Evolutionary conservation across 305 asterid genomes (phyloP).

Genomic region (Solanum hybrid): DNA sequence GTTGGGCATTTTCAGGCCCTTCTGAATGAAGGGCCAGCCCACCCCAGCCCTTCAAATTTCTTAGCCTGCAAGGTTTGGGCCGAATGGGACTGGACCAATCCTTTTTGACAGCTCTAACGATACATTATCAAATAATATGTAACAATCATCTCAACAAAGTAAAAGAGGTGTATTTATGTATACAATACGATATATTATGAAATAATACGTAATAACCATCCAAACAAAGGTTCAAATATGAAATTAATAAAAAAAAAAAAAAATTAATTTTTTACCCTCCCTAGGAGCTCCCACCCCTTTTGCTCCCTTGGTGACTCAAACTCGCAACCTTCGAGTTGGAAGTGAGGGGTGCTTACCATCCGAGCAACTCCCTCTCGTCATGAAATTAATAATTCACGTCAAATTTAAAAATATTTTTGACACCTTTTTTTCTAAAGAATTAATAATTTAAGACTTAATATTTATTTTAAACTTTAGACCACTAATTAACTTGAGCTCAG

Average conservation of each 20-base stretch:
- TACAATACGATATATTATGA: background rate
- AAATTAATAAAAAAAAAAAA: too few species aligned
- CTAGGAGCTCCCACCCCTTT: too few species aligned
- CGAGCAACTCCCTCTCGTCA: too few species aligned
- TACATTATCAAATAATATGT: too few species aligned
- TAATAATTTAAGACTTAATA: background rate
- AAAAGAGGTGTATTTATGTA: background rate
- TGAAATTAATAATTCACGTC: too few species aligned
- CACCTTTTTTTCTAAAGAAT: too few species aligned
- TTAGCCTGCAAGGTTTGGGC: background rate
- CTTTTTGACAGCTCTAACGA: background rate
- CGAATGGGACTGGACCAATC: background rate
- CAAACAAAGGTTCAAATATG: background rate
- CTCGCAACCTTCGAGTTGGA: too few species aligned
- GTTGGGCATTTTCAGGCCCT: too few species aligned
- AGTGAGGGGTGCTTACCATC: too few species aligned
- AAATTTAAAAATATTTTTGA: accelerated
- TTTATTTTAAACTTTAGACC: background rate
- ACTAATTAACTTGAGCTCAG: background rate
- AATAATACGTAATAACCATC: background rate
- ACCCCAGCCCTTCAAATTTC: background rate
- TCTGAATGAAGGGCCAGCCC: background rate
- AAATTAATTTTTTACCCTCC: too few species aligned
- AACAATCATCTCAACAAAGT: background rate
- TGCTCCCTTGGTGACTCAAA: too few species aligned